Evolutionary conservation across 2,329 filamentous ascomycete genomes (phyloP).

Genomic region (Ilyonectria destructans): DNA sequence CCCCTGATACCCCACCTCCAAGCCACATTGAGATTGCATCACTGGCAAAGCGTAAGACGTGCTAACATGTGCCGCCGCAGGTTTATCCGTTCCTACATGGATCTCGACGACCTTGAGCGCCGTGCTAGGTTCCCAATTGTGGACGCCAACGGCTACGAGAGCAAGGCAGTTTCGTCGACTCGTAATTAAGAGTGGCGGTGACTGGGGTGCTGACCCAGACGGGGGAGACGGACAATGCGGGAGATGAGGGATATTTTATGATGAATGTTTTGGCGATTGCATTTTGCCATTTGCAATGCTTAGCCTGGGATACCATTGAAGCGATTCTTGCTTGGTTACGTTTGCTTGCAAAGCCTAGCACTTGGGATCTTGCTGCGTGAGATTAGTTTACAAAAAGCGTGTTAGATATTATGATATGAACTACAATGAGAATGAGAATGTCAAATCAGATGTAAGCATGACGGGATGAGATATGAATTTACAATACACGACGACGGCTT

Average conservation of each 20-base stretch:
- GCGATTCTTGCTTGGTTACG: conserved; percentile 23
- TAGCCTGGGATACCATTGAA: conserved; percentile 29
- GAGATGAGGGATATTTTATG: not conserved
- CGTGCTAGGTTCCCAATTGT: conserved; percentile 81
- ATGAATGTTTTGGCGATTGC: conserved; percentile 19
- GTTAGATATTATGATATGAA: conserved; percentile 12
- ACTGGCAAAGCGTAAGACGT: conserved; percentile 45
- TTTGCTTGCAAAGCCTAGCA: conserved; percentile 42
- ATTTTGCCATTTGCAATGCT: conserved; percentile 24
- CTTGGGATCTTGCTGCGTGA: conserved; percentile 26
- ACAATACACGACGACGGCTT: not conserved
- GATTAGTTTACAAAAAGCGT: conserved; percentile 26
- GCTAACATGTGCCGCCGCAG: conserved; percentile 61
- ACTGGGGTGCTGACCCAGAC: conserved; percentile 15
- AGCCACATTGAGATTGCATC: conserved; percentile 49
- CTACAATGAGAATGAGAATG: conserved; percentile 26
- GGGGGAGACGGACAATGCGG: not conserved
- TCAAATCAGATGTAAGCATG: not conserved
- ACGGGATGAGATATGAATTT: not conserved
- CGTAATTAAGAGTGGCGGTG: conserved; percentile 39
- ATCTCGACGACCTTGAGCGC: conserved; percentile 85
- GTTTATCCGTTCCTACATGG: conserved; percentile 89
- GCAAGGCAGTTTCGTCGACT: conserved; percentile 58
- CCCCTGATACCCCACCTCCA: conserved; percentile 31
- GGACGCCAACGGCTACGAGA: conserved; percentile 68